Percentiles rank a stretch among this genome's conserved stretches.
These are phyloP conservation scores for Tricholoma furcatifolium DNA, from an alignment of 768 basidiomycete genomes.

Conservation along the genomic window DNA sequence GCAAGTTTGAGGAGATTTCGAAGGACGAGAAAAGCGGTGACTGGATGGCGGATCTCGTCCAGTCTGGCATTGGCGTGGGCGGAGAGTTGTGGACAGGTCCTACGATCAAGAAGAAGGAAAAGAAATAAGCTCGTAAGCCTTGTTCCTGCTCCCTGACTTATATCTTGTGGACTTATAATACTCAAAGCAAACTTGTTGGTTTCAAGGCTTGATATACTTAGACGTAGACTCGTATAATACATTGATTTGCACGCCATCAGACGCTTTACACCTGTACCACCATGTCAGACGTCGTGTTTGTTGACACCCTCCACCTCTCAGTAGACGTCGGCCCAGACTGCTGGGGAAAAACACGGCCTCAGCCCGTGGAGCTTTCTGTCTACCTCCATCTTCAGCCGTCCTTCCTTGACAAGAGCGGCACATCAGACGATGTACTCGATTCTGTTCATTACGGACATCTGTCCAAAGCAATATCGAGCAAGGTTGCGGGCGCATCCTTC, in stretches of 20 bases:
- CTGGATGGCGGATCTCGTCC: conserved; percentile 31
- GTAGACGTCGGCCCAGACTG: conserved; percentile 48
- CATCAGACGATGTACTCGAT: conserved; percentile 50
- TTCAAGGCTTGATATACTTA: too few relatives aligned
- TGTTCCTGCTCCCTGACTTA: neutral
- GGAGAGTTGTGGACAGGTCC: conserved; percentile 13
- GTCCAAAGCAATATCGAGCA: conserved; percentile 42
- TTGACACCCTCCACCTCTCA: conserved; percentile 40
- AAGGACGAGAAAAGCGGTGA: conserved; percentile 30
- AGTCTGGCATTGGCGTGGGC: conserved; percentile 10
- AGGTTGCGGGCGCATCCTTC: conserved; percentile 19
- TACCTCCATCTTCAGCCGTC: conserved; percentile 41
- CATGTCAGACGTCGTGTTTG: conserved; percentile 41
- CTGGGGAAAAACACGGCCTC: conserved; percentile 46
- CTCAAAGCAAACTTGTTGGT: too few relatives aligned
- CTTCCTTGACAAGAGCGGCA: conserved; percentile 44
- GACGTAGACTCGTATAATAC: too few relatives aligned
- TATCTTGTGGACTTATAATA: neutral
- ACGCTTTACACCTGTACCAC: neutral
- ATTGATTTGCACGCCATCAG: neutral
- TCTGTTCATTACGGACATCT: conserved; percentile 69
- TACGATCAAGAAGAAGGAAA: conserved; percentile 8
- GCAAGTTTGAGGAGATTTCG: conserved; percentile 59
- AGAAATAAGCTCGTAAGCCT: neutral
- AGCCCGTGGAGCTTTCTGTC: conserved; percentile 53